Base-by-base conservation (phyloP, 2,329 filamentous ascomycete genomes). In the Chrysosporium queenslandicum region DNA sequence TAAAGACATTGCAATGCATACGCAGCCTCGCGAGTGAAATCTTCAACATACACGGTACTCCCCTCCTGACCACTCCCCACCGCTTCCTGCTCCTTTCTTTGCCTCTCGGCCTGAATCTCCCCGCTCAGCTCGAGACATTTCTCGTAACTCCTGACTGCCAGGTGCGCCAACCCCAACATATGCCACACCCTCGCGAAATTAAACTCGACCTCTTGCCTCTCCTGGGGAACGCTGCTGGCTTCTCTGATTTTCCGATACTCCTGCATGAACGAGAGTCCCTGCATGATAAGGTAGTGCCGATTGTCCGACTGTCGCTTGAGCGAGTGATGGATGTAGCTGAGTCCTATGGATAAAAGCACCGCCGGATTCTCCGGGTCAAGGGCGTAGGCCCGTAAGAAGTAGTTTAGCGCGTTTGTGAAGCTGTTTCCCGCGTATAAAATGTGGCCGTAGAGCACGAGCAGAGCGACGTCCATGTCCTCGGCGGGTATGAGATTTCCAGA, bases 281-380 rank as follows among this genome's bases (percentile, higher is more conserved):
- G 90, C 58, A 87, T 76, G 39, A 96, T 81, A 37, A 89, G 80
- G 63, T 87, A 91, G 64, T 97, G 91, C 1, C 92, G 77, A 64
- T 97, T 97, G 45, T 91, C 87, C 0, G 85, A 83, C 66, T 94
- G 87, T 1, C 91, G 80, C 67, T 97, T 96, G 63, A 96, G 78
- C 0, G 86, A 84, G 65, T 92, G 86, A 66, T 96, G 87, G 36
- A 96, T 79, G 66, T 95, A 97, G 27, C 84, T 83, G 11, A 92
- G 77, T 0, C 84, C 89, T 21, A 96, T 83, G 60, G 81, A 86
- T 9, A 98, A 77, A 56, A 88, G 85, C 57, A 96, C 79, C 61
- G 87, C 81, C 0, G 85, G 78, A 62, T 95, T 94, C 6, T 77
- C 69, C 0, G 86, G 85, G 58, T 89, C 83, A 1, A 96, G 70